phyloP scores from a whole-genome alignment of 208 protist genomes.

The Trypanosoma grayi region DNA sequence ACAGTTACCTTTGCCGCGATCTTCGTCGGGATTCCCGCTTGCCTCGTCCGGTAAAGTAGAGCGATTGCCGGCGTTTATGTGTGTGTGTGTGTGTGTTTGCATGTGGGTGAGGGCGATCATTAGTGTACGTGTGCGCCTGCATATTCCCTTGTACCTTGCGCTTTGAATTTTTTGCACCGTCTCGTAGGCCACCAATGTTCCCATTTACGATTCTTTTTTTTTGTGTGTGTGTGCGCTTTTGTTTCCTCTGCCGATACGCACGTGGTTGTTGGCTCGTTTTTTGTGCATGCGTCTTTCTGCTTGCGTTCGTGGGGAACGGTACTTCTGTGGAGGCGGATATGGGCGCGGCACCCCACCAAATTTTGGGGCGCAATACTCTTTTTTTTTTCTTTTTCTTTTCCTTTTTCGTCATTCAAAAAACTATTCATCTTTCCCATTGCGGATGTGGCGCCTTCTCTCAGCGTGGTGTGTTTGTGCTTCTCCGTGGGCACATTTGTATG shows the following conservation, averaged over 20 bases:
- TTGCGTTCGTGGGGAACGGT: neutral
- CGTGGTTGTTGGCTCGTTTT: too few species aligned
- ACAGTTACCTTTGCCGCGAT: conserved; percentile 42
- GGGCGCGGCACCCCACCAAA: too few species aligned
- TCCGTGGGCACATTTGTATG: too few species aligned
- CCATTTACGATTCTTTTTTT: neutral
- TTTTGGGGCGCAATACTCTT: too few species aligned
- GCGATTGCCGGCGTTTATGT: neutral
- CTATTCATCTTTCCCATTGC: too few species aligned
- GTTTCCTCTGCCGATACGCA: neutral
- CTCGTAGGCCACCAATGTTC: too few species aligned
- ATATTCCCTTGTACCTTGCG: too few species aligned
- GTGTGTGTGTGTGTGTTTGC: conserved; percentile 1
- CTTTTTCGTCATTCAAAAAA: neutral
- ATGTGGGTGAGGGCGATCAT: neutral
- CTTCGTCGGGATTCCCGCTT: conserved; percentile 16
- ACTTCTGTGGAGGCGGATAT: too few species aligned
- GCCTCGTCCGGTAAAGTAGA: conserved; percentile 1
- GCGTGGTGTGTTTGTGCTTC: too few species aligned
- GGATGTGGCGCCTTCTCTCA: too few species aligned
- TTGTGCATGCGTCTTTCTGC: conserved; percentile 1
- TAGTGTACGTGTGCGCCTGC: neutral
- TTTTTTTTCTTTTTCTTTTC: neutral
- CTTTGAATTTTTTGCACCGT: too few species aligned
- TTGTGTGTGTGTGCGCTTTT: neutral